Conservation (phyloP, 2,329 filamentous ascomycete species). For the Didymella pomorum region DNA sequence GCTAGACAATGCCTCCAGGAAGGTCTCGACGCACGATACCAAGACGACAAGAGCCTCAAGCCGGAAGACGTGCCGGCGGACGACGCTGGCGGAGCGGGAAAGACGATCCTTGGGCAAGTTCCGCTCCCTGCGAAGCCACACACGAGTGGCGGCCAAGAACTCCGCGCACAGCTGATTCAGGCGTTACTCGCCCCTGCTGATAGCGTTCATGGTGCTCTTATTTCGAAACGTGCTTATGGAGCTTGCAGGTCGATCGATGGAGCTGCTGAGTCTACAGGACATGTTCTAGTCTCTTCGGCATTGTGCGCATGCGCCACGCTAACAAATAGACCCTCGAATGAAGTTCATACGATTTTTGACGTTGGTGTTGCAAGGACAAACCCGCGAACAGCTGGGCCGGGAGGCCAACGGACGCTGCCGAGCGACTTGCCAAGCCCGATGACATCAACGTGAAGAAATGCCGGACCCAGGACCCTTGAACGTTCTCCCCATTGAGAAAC, state of each 20-base stretch:
- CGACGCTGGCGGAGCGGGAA: slow-evolving; percentile 30
- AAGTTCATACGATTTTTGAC: background rate
- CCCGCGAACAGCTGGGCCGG: background rate
- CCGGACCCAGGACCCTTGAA: background rate
- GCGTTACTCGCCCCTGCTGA: background rate
- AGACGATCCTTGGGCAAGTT: background rate
- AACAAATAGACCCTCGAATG: no score
- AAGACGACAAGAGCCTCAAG: slow-evolving; percentile 40
- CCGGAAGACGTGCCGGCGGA: slow-evolving; percentile 29
- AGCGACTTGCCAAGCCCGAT: background rate
- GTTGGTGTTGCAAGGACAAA: background rate
- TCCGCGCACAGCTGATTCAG: slow-evolving; percentile 12
- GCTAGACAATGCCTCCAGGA: slow-evolving; percentile 20
- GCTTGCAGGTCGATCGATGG: background rate
- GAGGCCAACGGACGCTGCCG: background rate
- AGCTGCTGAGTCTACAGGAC: background rate
- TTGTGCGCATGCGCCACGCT: no score
- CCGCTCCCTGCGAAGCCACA: slow-evolving; percentile 9
- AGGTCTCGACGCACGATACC: slow-evolving; percentile 23
- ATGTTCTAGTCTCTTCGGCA: no score
- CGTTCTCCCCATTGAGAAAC: background rate
- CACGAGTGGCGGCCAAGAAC: slow-evolving; percentile 12
- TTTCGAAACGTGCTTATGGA: background rate
- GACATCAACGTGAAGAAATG: background rate
- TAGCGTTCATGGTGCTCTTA: background rate